Evolutionary conservation across 768 basidiomycete genomes (phyloP), one percentile per base, ranked within the genome.

Genomic region (Rhodotorula diobovata): DNA sequence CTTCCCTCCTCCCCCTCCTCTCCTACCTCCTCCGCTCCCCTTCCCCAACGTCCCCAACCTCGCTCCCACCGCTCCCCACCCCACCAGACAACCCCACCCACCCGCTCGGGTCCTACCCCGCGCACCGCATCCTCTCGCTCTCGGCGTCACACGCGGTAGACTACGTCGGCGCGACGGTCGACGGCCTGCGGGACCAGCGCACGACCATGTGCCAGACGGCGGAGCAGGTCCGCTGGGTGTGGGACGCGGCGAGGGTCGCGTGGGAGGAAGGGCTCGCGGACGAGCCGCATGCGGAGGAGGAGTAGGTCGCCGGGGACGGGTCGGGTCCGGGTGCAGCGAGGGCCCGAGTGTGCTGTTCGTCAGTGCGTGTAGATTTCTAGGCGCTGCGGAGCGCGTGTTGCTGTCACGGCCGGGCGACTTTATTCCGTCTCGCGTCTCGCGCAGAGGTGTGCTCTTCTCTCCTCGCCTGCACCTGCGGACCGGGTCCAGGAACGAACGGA

Each of bases 1-100:
- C 86, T 16, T 93, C 91, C 21, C 82, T 93, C 48, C 83, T 93
- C n/a, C 89, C 90, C 39, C 79, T 76, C 43, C 58, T 76, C 30
- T 45, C 67, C 12, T 25, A 25, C 30, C 46, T 61, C 14, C 32
- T 34, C 4, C 35, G 32, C 41, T 43, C 41, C 41, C 41, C 6
- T 18, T 43, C 41, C 41, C 41, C 14, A 43, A 12, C 25, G 45
- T 43, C 11, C n/a, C 23, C n/a, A 35, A 14, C 55, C 15, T 35
- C 32, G 34, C 14, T 16, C 9, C 53, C 20, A n/a, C 25, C 25
- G 0, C 55, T 28, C 14, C 63, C 46, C 50, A 6, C 9, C 20
- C 63, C 61, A 21, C n/a, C 51, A 0, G 25, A 28, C 25, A 16
- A 39, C 16, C 4, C 35, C 15, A 12, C 14, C 1, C 63, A 71